phyloP scores from a whole-genome alignment of 2,329 filamentous ascomycete species.

The Talaromyces verruculosus region DNA sequence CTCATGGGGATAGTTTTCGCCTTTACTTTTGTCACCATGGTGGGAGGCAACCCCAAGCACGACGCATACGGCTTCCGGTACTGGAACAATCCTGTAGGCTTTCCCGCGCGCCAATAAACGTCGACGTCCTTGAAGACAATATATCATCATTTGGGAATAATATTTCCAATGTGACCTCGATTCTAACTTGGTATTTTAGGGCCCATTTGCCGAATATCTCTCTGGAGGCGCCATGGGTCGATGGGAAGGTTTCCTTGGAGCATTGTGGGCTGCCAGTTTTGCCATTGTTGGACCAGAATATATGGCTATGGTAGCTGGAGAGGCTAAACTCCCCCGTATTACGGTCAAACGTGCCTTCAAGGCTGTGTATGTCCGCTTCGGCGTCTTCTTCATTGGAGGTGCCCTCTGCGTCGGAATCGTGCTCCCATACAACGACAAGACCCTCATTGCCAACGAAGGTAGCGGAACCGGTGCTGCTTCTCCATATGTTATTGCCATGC shows the following conservation, averaged over 20 bases:
- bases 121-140: conserved; percentile 38
- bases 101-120: conserved; percentile 42
- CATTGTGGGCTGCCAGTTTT: conserved; percentile 68
- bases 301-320: conserved; percentile 53
- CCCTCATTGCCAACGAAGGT: conserved; percentile 58
- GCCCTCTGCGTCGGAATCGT: conserved; percentile 69
- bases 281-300: conserved; percentile 65
- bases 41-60: conserved; percentile 39
- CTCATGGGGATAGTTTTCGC: conserved; percentile 50
- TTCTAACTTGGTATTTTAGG: conserved; percentile 32
- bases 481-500: conserved; percentile 69
- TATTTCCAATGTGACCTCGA: no score
- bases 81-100: conserved; percentile 61
- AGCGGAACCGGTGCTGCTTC: conserved; percentile 61
- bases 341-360: conserved; percentile 73
- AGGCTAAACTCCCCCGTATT: conserved; percentile 65
- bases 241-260: conserved; percentile 58
- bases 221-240: conserved; percentile 62
- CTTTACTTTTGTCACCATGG: conserved; percentile 23
- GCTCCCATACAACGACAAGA: conserved; percentile 63
- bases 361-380: conserved; percentile 73
- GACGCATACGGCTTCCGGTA: conserved; percentile 63
- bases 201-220: conserved; percentile 66
- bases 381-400: conserved; percentile 71
- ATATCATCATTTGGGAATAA: not conserved